Conservation (phyloP, 345 rosid species). For the Citrus unshiu region DNA sequence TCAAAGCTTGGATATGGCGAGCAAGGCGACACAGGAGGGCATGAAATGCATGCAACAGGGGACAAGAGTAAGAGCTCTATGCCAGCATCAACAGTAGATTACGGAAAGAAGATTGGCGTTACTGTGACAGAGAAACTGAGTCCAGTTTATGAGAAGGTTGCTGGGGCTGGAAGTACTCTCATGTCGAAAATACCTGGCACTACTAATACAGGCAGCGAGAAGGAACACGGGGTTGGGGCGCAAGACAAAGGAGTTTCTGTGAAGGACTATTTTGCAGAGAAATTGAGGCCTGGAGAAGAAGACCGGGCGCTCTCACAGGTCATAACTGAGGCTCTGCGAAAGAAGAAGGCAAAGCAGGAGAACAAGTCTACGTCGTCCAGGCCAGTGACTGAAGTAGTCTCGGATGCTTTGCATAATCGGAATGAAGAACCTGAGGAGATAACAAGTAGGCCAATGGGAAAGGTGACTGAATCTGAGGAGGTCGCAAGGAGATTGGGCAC, state of each 20-base stretch:
- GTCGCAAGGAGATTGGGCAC: constrained; percentile 42
- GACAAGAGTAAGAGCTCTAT: constrained; percentile 2
- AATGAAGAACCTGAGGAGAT: constrained; percentile 1
- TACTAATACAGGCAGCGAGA: neutral
- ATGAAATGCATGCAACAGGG: neutral
- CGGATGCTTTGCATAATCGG: neutral
- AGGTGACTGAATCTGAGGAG: constrained; percentile 56
- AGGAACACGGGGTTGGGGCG: neutral
- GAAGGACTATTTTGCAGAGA: constrained; percentile 50
- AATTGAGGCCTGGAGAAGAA: constrained; percentile 73
- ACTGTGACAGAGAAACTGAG: constrained; percentile 41
- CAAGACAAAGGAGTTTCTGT: constrained; percentile 52
- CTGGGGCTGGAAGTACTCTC: constrained; percentile 36
- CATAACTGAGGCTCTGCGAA: constrained; percentile 43
- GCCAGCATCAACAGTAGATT: constrained; percentile 22
- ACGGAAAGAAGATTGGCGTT: constrained; percentile 44
- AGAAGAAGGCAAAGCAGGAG: constrained; percentile 16
- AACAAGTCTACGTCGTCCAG: neutral
- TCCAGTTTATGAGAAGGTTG: constrained; percentile 48
- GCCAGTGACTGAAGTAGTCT: constrained; percentile 31
- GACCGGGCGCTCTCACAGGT: constrained; percentile 63
- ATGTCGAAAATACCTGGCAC: constrained; percentile 31
- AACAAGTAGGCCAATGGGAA: constrained; percentile 23
- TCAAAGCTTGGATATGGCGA: constrained; percentile 55
- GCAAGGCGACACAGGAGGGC: neutral